Percentiles rank a stretch among this genome's conserved stretches.
These are phyloP conservation scores for Saturnispora hagleri DNA, from an alignment of 805 yeast genomes.

Conservation along the genomic window DNA sequence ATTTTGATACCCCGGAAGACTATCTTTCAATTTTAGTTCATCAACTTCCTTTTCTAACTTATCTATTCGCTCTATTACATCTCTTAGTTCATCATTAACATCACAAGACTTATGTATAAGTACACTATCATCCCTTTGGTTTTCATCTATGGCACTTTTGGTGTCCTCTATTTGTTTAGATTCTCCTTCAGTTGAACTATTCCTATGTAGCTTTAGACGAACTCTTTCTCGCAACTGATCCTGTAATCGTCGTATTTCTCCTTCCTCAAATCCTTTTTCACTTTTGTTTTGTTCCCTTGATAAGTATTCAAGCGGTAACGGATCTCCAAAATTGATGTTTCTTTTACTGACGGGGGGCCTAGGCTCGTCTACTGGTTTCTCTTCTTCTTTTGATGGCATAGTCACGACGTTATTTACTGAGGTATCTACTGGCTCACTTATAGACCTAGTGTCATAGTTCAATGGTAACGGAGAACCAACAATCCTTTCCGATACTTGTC, in stretches of 20 bases:
- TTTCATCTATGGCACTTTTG: neutral
- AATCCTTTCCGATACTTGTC: neutral
- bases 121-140: neutral
- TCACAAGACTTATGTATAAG: neutral
- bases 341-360: neutral
- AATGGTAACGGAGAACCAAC: conserved; percentile 4
- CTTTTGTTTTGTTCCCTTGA: neutral
- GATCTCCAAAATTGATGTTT: conserved; percentile 17
- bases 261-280: neutral
- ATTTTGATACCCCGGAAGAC: neutral
- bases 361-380: neutral
- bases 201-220: neutral
- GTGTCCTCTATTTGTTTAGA: neutral
- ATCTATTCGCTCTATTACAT: neutral
- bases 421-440: neutral
- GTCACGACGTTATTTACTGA: neutral
- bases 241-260: neutral
- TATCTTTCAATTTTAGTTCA: neutral
- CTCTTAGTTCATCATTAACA: neutral
- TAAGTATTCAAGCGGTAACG: conserved; percentile 20
- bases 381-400: neutral
- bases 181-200: neutral
- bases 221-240: neutral
- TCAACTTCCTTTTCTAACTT: neutral
- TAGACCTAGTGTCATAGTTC: neutral